phyloP scores from a whole-genome alignment of 2,329 filamentous ascomycete species.

The Zasmidium cellare region DNA sequence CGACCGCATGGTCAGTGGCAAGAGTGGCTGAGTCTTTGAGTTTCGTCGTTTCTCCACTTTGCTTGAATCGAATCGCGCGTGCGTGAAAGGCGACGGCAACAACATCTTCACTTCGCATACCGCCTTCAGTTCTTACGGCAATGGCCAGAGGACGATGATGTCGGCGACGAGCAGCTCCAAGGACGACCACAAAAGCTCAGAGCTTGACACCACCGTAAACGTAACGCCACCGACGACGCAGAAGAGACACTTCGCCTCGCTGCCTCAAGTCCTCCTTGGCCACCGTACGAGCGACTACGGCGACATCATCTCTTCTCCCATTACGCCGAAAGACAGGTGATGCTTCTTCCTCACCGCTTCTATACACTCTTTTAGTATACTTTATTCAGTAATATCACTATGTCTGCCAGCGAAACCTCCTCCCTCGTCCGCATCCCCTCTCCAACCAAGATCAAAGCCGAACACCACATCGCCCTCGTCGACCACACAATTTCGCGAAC shows the following conservation, averaged over 20 bases:
- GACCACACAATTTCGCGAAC: slow-evolving; percentile 48
- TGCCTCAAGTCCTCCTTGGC: slow-evolving; percentile 16
- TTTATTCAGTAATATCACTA: slow-evolving; percentile 15
- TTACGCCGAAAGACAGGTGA: slow-evolving; percentile 28
- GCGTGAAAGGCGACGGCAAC: background rate
- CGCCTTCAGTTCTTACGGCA: background rate
- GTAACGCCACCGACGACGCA: slow-evolving; percentile 5
- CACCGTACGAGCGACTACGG: slow-evolving; percentile 13
- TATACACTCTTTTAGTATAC: slow-evolving; percentile 3
- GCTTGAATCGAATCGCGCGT: no score
- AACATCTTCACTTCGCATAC: background rate
- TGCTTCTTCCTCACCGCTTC: slow-evolving; percentile 6
- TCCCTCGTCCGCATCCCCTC: slow-evolving; percentile 25
- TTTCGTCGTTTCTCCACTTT: no score
- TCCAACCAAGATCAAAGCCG: slow-evolving; percentile 25
- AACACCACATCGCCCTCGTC: slow-evolving; percentile 68
- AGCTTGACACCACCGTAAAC: background rate
- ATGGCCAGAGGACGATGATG: slow-evolving; percentile 5
- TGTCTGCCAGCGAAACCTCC: slow-evolving; percentile 26
- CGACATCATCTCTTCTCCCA: slow-evolving; percentile 18
- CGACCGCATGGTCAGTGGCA: background rate
- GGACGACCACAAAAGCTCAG: background rate
- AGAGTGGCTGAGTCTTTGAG: background rate
- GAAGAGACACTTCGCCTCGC: slow-evolving; percentile 11
- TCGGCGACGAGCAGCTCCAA: slow-evolving; percentile 3